Evolutionary conservation across 805 yeast genomes (phyloP).

Genomic region (Suhomyces prunicola): DNA sequence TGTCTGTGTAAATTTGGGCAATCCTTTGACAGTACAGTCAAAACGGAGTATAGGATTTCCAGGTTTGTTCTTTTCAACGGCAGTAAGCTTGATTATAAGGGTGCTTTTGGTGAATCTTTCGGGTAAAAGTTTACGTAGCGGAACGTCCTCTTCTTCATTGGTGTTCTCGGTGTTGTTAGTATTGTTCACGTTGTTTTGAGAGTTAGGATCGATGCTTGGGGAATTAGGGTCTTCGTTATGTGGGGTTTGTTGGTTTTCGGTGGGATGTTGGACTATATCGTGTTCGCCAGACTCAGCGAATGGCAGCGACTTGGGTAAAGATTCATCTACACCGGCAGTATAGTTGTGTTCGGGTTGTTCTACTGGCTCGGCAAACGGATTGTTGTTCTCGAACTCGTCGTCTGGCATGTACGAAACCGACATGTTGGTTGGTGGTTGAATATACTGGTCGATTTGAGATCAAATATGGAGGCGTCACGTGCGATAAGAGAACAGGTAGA

Average conservation of each 20-base stretch:
- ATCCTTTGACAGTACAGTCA: constrained; percentile 49
- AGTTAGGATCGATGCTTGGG: not conserved
- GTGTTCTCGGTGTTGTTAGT: constrained; percentile 20
- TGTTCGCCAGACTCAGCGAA: not conserved
- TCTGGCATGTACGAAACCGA: constrained; percentile 9
- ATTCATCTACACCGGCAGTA: not conserved
- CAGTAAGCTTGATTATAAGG: constrained; percentile 56
- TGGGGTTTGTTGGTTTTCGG: not conserved
- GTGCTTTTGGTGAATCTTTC: constrained; percentile 46
- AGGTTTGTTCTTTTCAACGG: constrained; percentile 66
- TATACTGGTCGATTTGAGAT: not conserved
- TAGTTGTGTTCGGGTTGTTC: constrained; percentile 3
- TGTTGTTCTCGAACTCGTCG: constrained; percentile 40
- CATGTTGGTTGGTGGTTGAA: constrained; percentile 1
- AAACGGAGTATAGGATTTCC: constrained; percentile 80
- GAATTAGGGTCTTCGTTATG: too few species aligned
- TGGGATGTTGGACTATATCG: too few species aligned
- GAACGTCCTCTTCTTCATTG: constrained; percentile 33
- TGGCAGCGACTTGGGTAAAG: not conserved
- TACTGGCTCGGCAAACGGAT: constrained; percentile 39
- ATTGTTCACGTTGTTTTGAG: not conserved
- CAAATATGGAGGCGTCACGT: not conserved
- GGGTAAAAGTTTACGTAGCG: constrained; percentile 46
- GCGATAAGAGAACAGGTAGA: not conserved
- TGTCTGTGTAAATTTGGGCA: constrained; percentile 73